phyloP scores from a whole-genome alignment of 2,329 filamentous ascomycete species.

The Pseudogymnoascus sp. region DNA sequence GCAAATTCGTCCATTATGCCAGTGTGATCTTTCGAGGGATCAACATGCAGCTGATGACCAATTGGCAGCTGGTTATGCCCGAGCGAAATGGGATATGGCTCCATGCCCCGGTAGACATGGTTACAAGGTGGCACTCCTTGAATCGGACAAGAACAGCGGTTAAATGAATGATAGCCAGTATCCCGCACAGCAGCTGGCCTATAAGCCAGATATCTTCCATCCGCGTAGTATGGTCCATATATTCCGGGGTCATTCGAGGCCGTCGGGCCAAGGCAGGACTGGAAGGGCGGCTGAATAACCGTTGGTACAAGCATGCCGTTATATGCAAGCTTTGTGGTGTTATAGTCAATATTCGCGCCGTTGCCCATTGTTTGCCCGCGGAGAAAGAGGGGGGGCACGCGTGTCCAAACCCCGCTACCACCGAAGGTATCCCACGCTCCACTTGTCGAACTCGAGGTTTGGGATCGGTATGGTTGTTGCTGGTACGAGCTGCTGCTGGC shows the following conservation, averaged over 20 bases:
- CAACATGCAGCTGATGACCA: background rate
- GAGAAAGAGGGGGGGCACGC: slow-evolving; percentile 1
- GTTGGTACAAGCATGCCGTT: slow-evolving; percentile 47
- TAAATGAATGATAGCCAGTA: slow-evolving; percentile 33
- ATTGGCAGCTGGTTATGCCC: background rate
- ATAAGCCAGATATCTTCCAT: slow-evolving; percentile 49
- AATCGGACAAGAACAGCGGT: background rate
- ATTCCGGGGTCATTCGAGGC: slow-evolving; percentile 50
- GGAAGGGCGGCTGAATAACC: slow-evolving; percentile 52
- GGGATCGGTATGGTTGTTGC: background rate
- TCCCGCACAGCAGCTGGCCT: slow-evolving; percentile 51
- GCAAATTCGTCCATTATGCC: background rate
- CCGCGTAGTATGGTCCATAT: slow-evolving; percentile 58
- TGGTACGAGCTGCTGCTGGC: background rate
- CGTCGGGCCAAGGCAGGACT: slow-evolving; percentile 51
- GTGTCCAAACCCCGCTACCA: slow-evolving; percentile 7
- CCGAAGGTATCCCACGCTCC: background rate
- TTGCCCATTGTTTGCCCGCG: slow-evolving; percentile 5
- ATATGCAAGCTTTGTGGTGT: slow-evolving; percentile 24
- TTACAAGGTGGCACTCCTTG: slow-evolving; percentile 2
- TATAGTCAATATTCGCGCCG: background rate
- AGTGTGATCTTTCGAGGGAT: background rate
- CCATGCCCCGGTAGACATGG: slow-evolving; percentile 1
- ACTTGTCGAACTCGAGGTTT: background rate
- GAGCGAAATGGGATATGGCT: slow-evolving; percentile 7